Evolutionary conservation across 2,329 filamentous ascomycete genomes (phyloP).

Genomic region (Diaporthe destruens): DNA sequence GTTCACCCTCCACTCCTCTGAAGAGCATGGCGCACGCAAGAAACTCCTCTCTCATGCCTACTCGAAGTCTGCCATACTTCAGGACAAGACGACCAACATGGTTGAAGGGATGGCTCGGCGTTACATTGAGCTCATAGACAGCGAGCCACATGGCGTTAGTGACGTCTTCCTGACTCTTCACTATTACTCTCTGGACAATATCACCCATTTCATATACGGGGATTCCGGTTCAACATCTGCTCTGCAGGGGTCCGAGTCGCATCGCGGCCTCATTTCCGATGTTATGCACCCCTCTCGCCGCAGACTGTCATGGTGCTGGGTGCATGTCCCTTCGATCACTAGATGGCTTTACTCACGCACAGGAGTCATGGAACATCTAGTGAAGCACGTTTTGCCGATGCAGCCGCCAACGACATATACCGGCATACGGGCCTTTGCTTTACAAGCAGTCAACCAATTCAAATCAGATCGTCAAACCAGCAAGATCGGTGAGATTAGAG

Average conservation of each 20-base stretch:
- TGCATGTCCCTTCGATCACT: neutral
- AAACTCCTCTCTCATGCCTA: neutral
- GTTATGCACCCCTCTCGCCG: neutral
- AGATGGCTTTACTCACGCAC: neutral
- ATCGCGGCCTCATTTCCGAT: neutral
- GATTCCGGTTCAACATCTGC: neutral
- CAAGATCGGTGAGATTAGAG: neutral
- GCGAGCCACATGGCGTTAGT: neutral
- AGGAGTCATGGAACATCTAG: neutral
- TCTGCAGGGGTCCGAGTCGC: neutral
- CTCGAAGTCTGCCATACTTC: neutral
- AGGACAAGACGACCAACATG: neutral
- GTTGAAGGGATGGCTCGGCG: neutral
- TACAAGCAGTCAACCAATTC: neutral
- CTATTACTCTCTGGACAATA: neutral
- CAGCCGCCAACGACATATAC: neutral
- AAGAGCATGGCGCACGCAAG: neutral
- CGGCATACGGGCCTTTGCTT: neutral
- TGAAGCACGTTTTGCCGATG: neutral
- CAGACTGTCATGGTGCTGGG: neutral
- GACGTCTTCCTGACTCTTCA: neutral
- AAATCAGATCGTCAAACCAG: neutral
- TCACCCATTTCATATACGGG: neutral
- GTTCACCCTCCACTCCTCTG: neutral
- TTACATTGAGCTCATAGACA: neutral